Percentiles rank a stretch among this genome's conserved stretches.
Evolutionary conservation across 75 land plant genomes (phyloP).

Genomic region (Pinus taeda): DNA sequence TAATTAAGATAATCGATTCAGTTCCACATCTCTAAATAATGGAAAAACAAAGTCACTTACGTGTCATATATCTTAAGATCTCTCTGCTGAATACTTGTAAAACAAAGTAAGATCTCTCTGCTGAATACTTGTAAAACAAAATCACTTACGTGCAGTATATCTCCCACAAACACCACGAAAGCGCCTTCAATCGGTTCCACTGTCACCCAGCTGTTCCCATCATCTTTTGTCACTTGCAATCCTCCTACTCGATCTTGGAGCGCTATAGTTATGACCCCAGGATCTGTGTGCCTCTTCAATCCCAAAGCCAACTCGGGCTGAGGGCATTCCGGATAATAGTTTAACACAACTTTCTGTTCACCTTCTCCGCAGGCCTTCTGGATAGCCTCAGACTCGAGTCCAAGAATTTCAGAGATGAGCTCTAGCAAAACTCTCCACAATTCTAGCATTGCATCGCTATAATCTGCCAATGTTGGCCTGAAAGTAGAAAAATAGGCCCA

Average conservation of each 20-base stretch:
- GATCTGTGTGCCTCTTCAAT: slow-evolving; percentile 33
- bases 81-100: no score
- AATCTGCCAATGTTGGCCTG: neutral
- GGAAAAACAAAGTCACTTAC: no score
- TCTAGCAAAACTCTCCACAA: neutral
- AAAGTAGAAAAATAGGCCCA: neutral
- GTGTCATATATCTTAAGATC: no score
- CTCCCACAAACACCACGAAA: slow-evolving; percentile 30
- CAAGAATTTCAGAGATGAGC: slow-evolving; percentile 18
- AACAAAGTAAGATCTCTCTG: no score
- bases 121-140: no score
- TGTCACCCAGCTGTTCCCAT: slow-evolving; percentile 21
- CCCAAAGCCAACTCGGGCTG: slow-evolving; percentile 33
- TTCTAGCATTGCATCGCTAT: neutral
- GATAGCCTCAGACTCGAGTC: slow-evolving; percentile 18
- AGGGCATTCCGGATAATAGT: slow-evolving; percentile 44
- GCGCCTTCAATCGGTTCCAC: slow-evolving; percentile 25
- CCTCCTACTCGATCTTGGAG: slow-evolving; percentile 33
- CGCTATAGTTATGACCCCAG: slow-evolving; percentile 24
- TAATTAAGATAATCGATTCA: no score
- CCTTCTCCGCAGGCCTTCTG: slow-evolving; percentile 13
- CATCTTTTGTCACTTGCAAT: slow-evolving; percentile 22
- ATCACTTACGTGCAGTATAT: slow-evolving; percentile 29
- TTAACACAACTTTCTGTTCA: slow-evolving; percentile 20
- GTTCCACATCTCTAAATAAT: no score